Conservation (phyloP, 495 filamentous ascomycete species). For the Lasiosphaeria miniovina region DNA sequence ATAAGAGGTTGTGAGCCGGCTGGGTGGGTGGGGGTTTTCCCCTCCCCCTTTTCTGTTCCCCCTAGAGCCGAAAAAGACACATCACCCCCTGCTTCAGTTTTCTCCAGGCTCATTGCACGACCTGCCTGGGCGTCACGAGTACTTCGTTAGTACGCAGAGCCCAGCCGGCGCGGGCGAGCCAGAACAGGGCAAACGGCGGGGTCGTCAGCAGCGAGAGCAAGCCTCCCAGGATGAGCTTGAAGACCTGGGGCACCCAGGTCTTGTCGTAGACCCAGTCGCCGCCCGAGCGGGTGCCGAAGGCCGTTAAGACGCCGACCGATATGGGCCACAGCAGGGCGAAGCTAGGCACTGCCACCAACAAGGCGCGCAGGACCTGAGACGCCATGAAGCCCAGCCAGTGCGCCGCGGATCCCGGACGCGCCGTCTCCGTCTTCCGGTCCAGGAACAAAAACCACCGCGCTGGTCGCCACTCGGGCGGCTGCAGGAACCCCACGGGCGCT, state of each 20-base stretch:
- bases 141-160: slow-evolving; percentile 11
- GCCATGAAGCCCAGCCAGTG: slow-evolving; percentile 23
- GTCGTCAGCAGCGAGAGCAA: slow-evolving; percentile 37
- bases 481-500: slow-evolving; percentile 39
- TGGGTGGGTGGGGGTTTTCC: not conserved
- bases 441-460: slow-evolving; percentile 42
- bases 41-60: not conserved
- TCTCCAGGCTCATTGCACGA: not conserved
- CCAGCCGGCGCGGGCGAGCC: slow-evolving; percentile 44
- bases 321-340: slow-evolving; percentile 28
- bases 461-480: slow-evolving; percentile 21
- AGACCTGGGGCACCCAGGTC: slow-evolving; percentile 42
- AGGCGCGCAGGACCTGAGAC: slow-evolving; percentile 21
- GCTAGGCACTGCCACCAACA: slow-evolving; percentile 29
- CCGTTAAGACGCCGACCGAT: slow-evolving; percentile 28
- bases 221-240: slow-evolving; percentile 41
- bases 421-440: slow-evolving; percentile 26
- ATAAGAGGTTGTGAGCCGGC: no score
- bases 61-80: not conserved
- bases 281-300: slow-evolving; percentile 21
- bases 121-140: slow-evolving; percentile 1
- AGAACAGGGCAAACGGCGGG: slow-evolving; percentile 40
- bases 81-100: not conserved
- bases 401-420: slow-evolving; percentile 21
- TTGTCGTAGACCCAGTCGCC: slow-evolving; percentile 40